Evolutionary conservation across 176 grass and related monocot species (phyloP).

Genomic region (Aegilops speltoides): DNA sequence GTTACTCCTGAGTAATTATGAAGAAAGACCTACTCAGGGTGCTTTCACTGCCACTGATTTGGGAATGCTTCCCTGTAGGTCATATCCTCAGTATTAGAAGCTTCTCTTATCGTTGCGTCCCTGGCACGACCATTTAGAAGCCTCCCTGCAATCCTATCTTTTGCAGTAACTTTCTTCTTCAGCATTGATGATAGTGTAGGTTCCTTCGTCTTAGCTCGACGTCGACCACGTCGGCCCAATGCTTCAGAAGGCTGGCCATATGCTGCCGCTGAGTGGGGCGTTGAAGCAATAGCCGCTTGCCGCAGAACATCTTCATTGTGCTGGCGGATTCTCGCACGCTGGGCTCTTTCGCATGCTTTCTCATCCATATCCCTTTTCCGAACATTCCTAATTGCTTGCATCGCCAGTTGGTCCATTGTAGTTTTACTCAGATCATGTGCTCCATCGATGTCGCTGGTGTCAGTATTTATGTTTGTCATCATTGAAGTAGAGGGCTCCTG

Average conservation of each 20-base stretch:
- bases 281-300: conserved; percentile 84
- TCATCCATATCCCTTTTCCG: conserved; percentile 59
- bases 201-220: conserved; percentile 48
- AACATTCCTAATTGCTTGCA: conserved; percentile 68
- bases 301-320: conserved; percentile 82
- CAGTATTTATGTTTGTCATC: neutral
- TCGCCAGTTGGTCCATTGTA: conserved; percentile 55
- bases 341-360: conserved; percentile 59
- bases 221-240: conserved; percentile 24
- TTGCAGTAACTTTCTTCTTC: conserved; percentile 83
- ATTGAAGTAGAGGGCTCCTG: conserved; percentile 25
- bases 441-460: neutral
- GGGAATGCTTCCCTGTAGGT: conserved; percentile 78
- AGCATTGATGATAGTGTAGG: conserved; percentile 82
- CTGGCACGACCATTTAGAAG: conserved; percentile 53
- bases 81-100: conserved; percentile 56
- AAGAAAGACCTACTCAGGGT: neutral
- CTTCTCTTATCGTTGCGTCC: conserved; percentile 48
- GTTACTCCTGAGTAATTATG: neutral
- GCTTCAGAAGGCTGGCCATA: conserved; percentile 44
- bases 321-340: conserved; percentile 60
- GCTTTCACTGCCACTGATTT: conserved; percentile 66
- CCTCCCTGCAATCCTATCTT: conserved; percentile 80
- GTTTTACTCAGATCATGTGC: conserved; percentile 30
- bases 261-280: conserved; percentile 58